Conservation (phyloP, 805 yeast species). For the Candida silvicultrix region DNA sequence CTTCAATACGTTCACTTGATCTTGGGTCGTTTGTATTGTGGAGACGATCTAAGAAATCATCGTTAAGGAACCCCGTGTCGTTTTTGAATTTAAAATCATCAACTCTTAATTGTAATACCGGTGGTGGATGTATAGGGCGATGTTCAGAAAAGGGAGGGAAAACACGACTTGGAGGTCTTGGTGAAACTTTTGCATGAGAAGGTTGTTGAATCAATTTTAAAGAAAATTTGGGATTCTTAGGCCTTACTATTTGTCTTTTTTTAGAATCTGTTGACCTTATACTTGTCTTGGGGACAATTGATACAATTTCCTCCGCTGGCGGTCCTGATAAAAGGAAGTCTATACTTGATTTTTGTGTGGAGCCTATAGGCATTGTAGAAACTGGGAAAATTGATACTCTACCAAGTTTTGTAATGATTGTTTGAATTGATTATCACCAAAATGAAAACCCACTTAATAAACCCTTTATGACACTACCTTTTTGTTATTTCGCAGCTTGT, state of each 20-base stretch:
- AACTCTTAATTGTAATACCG: slow-evolving; percentile 21
- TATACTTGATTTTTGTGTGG: neutral
- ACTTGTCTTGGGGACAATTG: neutral
- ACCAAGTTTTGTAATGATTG: too few species aligned
- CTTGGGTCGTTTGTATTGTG: slow-evolving; percentile 7
- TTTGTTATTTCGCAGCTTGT: too few species aligned
- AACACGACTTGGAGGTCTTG: slow-evolving; percentile 13
- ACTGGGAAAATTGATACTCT: neutral
- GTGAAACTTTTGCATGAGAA: slow-evolving; percentile 23
- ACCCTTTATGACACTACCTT: too few species aligned
- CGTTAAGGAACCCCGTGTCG: slow-evolving; percentile 2
- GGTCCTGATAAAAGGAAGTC: neutral
- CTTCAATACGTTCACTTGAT: slow-evolving; percentile 14
- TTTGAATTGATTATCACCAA: too few species aligned
- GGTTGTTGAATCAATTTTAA: slow-evolving; percentile 24
- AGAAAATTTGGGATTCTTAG: slow-evolving; percentile 12
- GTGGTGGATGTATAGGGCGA: slow-evolving; percentile 28
- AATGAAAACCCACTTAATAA: too few species aligned
- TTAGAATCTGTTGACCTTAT: slow-evolving; percentile 1
- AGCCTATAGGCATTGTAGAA: neutral
- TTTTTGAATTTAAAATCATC: slow-evolving; percentile 9
- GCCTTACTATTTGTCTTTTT: slow-evolving; percentile 12
- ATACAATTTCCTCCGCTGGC: neutral
- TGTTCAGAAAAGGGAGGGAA: slow-evolving; percentile 25
- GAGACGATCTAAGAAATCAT: neutral